Base-by-base conservation (phyloP, 2,329 filamentous ascomycete genomes). In the Ceratocystis huliohia region DNA sequence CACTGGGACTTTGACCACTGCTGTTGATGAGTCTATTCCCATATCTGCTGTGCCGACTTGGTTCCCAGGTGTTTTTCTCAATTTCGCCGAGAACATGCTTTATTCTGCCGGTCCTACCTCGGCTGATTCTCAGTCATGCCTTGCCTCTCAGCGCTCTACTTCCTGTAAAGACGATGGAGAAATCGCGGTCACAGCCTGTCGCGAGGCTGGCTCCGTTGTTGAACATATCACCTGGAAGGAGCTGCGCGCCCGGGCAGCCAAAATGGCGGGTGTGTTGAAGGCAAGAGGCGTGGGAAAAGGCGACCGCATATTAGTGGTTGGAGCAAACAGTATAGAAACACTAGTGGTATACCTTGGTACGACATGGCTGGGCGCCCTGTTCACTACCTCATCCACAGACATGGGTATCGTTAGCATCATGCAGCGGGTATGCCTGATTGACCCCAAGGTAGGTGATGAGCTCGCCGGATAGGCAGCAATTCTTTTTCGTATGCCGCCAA, bases 31-130 rank as follows among this genome's bases (percentile, higher is more conserved):
- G 71, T 78, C 77, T 0, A 79, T 82, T 1, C 83, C 85, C 1
- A 89, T 95, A 74, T 86, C 90, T 68, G 78, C 79, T 17, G 80
- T 93, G 4, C 90, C 90, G 0, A 76, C 79, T 50, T 95, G 90
- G 90, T 95, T 94, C 74, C 77, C 84, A 1, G 90, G 90, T 37
- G 80, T 91, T 1, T 76, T 78, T 4, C 74, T 94, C 70, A 95
- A 91, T 72, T 93, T 86, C 73, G 87, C 89, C 4, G 89, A 95
- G 76, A 95, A 94, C 72, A 75, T 91, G 30, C 82, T 96, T 30
- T 92, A 83, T 76, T 81, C 81, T 1, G 46, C 66, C 28, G 64
- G 61, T 5, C 44, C 44, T n/a, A 41, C 28, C 2, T 66, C 15
- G 73, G 74, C 2, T 71, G 75, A 0, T 73, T 76, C n/a, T 72